A percentile compares a stretch with the other conserved stretches of the same genome.
These are phyloP conservation scores for Blastobotrys malaysiensis DNA, from an alignment of 1,139 yeast genomes.

Conservation along the genomic window DNA sequence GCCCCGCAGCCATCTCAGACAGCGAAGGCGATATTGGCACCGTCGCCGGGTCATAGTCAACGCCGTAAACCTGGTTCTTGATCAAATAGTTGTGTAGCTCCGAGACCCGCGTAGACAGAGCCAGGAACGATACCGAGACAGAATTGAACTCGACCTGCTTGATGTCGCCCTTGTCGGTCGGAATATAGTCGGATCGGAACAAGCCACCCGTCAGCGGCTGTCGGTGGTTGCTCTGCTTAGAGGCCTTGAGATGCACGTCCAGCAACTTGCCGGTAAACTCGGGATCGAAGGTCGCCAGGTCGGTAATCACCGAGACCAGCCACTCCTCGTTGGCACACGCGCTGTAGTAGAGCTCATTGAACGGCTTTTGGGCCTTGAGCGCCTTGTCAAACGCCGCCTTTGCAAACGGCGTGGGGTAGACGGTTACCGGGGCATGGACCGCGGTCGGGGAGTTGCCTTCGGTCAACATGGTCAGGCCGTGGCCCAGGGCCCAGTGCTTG, in stretches of 20 bases:
- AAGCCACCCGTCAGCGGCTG: conserved; percentile 78
- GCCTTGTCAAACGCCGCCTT: conserved; percentile 60
- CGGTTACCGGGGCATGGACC: conserved; percentile 75
- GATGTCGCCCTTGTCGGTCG: conserved; percentile 41
- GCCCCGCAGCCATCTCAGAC: conserved; percentile 57
- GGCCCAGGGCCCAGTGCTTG: conserved; percentile 70
- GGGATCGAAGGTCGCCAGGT: conserved; percentile 48
- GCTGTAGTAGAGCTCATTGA: conserved; percentile 60
- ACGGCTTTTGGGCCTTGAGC: conserved; percentile 56
- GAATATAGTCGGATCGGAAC: conserved; percentile 87
- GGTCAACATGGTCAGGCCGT: conserved; percentile 78
- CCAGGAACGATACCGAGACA: conserved; percentile 93
- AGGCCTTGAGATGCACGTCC: conserved; percentile 34
- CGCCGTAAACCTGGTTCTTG: conserved; percentile 28
- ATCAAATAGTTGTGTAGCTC: conserved; percentile 54
- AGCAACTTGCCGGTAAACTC: conserved; percentile 78
- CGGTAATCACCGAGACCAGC: conserved; percentile 52
- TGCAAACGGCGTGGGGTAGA: conserved; percentile 89
- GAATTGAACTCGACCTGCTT: conserved; percentile 97
- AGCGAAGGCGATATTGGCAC: conserved; percentile 67
- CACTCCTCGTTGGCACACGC: conserved; percentile 55
- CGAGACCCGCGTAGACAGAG: conserved; percentile 75
- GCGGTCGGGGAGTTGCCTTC: conserved; percentile 42
- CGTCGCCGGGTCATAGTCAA: conserved; percentile 36
- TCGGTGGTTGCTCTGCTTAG: conserved; percentile 24